phyloP scores from a whole-genome alignment of 331 rosid genomes.

The Phaseolus coccineus region DNA sequence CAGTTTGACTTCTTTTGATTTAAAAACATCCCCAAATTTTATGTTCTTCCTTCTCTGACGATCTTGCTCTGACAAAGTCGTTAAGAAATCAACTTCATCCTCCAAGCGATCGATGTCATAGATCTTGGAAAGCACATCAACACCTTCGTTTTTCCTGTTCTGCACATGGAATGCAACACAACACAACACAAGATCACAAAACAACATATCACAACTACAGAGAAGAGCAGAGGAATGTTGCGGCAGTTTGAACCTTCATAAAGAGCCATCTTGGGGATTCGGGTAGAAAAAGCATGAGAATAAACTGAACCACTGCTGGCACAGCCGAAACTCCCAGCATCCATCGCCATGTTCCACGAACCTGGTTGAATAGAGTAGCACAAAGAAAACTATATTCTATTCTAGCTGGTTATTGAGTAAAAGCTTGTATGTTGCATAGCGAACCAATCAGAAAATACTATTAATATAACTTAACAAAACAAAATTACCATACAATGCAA shows the following conservation, averaged over 20 bases:
- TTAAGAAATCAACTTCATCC: constrained; percentile 79
- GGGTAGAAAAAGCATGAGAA: constrained; percentile 68
- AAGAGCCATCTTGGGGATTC: constrained; percentile 99
- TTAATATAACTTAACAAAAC: too few species aligned
- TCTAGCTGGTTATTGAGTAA: too few species aligned
- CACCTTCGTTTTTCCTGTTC: constrained; percentile 69
- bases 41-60: constrained; percentile 49
- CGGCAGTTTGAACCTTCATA: constrained; percentile 57
- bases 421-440: too few species aligned
- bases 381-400: background rate
- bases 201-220: background rate
- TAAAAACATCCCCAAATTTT: constrained; percentile 63
- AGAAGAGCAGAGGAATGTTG: background rate
- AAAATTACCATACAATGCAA: too few species aligned
- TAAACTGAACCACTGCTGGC: constrained; percentile 51
- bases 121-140: constrained; percentile 74
- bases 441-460: too few species aligned
- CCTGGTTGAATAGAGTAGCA: constrained; percentile 24
- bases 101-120: constrained; percentile 69
- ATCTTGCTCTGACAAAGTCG: constrained; percentile 70
- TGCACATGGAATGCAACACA: constrained; percentile 29
- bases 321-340: constrained; percentile 90
- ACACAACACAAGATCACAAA: background rate
- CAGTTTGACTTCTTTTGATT: constrained; percentile 73
- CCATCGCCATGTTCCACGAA: constrained; percentile 97